Base-by-base conservation (phyloP, 163 green algal genomes). In the Scenedesmus sp. region DNA sequence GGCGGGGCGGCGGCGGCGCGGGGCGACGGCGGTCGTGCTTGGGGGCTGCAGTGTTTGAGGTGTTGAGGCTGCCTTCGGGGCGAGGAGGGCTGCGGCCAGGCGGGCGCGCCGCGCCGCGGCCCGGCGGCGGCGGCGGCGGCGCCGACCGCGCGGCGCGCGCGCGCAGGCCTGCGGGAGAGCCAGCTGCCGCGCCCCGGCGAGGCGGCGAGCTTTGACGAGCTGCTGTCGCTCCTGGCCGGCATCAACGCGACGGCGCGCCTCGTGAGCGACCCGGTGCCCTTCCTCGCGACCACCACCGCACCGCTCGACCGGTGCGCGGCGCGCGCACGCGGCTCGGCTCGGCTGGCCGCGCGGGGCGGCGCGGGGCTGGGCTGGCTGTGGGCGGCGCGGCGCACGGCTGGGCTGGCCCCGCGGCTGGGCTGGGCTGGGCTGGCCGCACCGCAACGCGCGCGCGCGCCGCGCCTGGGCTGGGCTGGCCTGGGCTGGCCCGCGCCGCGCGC, bases 231-330 rank as follows among this genome's bases (percentile, higher is more conserved):
- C 18, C 42, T 82, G 36, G n/a, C 39, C 28, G 7, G 17, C 7
- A 70, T 82, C 9, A 51, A 39, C 1, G 75, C 75, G 36, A 53
- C 1, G 1, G 75, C 64, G 7, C 44, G 63, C 26, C 39, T 82
- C 7, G 63, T 77, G 39, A 70, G 54, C 6, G 75, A 82, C 53
- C 75, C 75, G 17, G 50, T 82, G 42, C 75, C 75, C 4, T 82
- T 82, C 29, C 34, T 81, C n/a, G 20, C n/a, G 2, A 81, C 74
- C 0, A 31, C 50, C 22, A 67, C 17, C 18, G 18, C 42, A 5
- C 62, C 60, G 7, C 11, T 64, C 4, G 74, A 81, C 36, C 13
- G 74, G 74, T 75, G 56, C 56, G 54, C 11, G 10, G 6, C 39
- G 39, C 39, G 10, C 7, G 39, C 39, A 47, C 7, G 47, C 47